phyloP scores from a whole-genome alignment of 768 basidiomycete genomes.

The Amanita rubescens region DNA sequence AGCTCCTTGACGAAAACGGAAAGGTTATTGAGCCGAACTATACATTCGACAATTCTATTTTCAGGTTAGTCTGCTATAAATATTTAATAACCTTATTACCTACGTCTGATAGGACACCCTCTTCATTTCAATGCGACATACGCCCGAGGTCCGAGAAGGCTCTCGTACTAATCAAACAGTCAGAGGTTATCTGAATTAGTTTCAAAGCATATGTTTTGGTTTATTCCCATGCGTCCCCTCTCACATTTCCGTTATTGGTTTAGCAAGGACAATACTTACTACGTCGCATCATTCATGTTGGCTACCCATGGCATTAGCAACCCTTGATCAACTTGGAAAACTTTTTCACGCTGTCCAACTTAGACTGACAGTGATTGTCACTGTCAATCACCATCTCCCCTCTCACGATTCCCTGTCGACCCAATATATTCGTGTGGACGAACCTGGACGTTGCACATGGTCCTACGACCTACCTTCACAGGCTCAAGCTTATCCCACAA shows the following conservation, averaged over 20 bases:
- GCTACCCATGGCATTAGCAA: too few relatives aligned
- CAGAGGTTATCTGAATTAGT: constrained; percentile 7
- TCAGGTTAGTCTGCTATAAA: constrained; percentile 44
- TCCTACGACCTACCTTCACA: too few relatives aligned
- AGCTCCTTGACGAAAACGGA: constrained; percentile 43
- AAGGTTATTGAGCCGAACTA: constrained; percentile 38
- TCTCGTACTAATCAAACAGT: constrained; percentile 30
- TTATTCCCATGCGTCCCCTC: neutral
- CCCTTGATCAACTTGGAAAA: too few relatives aligned
- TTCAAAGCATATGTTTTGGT: neutral
- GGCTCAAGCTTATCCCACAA: too few relatives aligned
- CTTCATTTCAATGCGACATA: constrained; percentile 40
- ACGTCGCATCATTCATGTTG: too few relatives aligned
- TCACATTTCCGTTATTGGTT: neutral
- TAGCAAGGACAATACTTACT: neutral
- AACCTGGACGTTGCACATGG: too few relatives aligned
- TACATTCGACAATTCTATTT: constrained; percentile 52
- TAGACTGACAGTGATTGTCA: too few relatives aligned
- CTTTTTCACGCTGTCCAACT: too few relatives aligned
- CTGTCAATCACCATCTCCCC: too few relatives aligned
- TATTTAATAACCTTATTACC: too few relatives aligned
- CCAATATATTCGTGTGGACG: too few relatives aligned
- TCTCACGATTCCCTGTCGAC: too few relatives aligned
- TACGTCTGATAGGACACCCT: constrained; percentile 41
- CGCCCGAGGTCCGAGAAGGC: constrained; percentile 41